A percentile compares a stretch with the other conserved stretches of the same genome.
Conservation (phyloP, 2,329 filamentous ascomycete genomes). For the Fusarium verticillioides region DNA sequence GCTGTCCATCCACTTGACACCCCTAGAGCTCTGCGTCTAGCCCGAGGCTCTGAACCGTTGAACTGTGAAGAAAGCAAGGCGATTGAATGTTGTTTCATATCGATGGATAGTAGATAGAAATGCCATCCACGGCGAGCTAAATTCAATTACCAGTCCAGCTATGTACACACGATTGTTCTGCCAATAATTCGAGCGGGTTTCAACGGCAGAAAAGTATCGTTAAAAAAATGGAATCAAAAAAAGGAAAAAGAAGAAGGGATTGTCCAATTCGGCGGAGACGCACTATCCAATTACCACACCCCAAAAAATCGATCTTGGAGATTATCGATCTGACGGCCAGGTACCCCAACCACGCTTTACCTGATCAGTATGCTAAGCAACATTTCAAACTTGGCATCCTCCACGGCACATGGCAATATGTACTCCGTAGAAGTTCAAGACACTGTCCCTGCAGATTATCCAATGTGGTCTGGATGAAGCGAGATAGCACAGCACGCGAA, state of each 20-base stretch:
- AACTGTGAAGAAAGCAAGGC: not conserved
- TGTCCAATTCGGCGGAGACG: not conserved
- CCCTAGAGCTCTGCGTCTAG: constrained; percentile 3
- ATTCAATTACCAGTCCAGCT: not conserved
- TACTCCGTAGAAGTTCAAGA: constrained; percentile 1
- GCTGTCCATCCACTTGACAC: not conserved
- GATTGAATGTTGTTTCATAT: not conserved
- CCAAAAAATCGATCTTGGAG: constrained; percentile 33
- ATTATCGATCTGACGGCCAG: constrained; percentile 34
- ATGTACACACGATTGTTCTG: not conserved
- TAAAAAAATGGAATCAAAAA: not conserved
- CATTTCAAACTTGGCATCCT: constrained; percentile 36
- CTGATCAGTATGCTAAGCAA: constrained; percentile 35
- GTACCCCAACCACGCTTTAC: constrained; percentile 32
- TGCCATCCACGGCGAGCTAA: not conserved
- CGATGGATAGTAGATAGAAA: not conserved
- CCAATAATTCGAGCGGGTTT: not conserved
- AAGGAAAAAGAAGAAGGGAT: not conserved
- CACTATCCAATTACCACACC: constrained; percentile 22
- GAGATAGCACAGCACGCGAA: constrained; percentile 16
- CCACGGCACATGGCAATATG: constrained; percentile 29
- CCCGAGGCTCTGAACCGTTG: not conserved
- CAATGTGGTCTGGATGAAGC: not conserved
- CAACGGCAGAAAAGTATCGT: not conserved
- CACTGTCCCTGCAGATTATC: constrained; percentile 31